These are phyloP conservation scores for Gentiana macrophylla DNA, from an alignment of 257 asterid species.

Conservation along the genomic window DNA sequence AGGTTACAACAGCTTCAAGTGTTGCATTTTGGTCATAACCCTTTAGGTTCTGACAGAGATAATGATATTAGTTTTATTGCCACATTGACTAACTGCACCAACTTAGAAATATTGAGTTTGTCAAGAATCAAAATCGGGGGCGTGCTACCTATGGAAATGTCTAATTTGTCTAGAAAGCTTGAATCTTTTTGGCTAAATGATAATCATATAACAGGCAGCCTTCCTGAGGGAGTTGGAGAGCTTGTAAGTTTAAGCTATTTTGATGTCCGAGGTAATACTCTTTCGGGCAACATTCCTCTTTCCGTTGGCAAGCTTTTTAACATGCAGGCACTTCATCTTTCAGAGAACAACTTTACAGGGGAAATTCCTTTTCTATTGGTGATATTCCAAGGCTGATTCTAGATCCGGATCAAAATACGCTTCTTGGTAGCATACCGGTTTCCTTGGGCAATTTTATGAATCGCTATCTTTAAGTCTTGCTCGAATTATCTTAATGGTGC, in stretches of 20 bases:
- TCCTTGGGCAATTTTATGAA: conserved; percentile 23
- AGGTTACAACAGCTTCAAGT: no score
- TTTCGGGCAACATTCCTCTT: conserved; percentile 35
- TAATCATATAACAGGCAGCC: no score
- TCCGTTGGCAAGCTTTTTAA: conserved; percentile 32
- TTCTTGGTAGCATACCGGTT: conserved; percentile 35
- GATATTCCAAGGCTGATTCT: conserved; percentile 23
- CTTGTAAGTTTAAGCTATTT: conserved; percentile 24
- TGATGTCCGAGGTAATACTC: conserved; percentile 13
- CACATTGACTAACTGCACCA: no score
- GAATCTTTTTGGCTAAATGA: no score
- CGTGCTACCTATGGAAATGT: no score
- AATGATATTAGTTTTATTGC: no score
- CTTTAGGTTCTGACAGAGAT: no score
- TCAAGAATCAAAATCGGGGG: no score
- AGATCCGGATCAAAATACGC: conserved; percentile 24
- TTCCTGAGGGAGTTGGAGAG: conserved; percentile 31
- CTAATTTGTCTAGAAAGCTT: no score
- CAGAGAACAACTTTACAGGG: conserved; percentile 30
- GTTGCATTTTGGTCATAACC: no score
- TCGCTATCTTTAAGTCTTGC: conserved; percentile 21
- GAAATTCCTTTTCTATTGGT: conserved; percentile 32
- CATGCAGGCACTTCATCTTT: conserved; percentile 20
- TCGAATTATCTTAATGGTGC: conserved; percentile 31
- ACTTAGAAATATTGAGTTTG: no score